Conservation (phyloP, 352 stramenopile species). For the Aphanomyces euteiches region DNA sequence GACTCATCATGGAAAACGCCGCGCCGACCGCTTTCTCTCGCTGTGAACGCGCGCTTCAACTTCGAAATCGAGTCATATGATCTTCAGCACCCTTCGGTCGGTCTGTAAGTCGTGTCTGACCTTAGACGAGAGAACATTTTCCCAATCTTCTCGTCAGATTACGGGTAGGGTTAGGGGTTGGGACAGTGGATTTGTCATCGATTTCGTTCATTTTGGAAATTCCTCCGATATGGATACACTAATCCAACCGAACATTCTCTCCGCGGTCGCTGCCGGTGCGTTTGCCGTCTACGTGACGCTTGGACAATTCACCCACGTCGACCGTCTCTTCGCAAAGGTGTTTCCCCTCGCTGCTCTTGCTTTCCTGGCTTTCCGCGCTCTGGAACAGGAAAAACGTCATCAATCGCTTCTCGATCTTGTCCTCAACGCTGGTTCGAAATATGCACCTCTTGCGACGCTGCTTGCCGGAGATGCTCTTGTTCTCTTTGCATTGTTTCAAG, state of each 20-base stretch:
- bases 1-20: too few species aligned
- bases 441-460: not conserved
- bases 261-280: slow-evolving; percentile 6
- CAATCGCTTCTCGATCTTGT: not conserved
- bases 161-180: not conserved
- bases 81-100: not conserved
- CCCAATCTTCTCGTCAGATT: not conserved
- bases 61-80: too few species aligned
- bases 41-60: too few species aligned
- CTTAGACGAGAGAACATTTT: too few species aligned
- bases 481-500: not conserved
- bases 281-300: slow-evolving; percentile 15
- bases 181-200: not conserved
- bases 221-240: not conserved
- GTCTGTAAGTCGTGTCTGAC: too few species aligned
- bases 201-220: not conserved
- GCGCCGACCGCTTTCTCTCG: too few species aligned
- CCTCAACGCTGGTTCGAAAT: not conserved
- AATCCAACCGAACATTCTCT: not conserved
- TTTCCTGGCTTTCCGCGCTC: slow-evolving; percentile 5
- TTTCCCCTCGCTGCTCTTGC: not conserved
- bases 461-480: slow-evolving; percentile 15
- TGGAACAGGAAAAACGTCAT: not conserved
- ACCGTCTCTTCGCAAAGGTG: slow-evolving; percentile 10
- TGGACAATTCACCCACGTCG: slow-evolving; percentile 24